Evolutionary conservation across 345 rosid genomes (phyloP).

Genomic region (Populus simonii): DNA sequence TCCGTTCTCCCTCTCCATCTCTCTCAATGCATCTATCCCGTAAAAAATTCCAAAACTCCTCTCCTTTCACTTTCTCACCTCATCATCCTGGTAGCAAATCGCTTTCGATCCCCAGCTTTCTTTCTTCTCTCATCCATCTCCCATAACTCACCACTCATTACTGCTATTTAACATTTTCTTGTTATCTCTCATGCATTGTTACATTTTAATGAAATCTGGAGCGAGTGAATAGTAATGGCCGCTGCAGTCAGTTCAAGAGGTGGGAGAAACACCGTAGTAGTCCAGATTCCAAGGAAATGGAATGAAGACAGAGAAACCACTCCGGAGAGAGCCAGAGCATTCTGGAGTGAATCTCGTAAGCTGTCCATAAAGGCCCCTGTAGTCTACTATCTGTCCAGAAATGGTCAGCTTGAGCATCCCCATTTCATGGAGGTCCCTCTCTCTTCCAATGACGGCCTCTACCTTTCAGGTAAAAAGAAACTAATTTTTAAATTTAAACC

Average conservation of each 20-base stretch:
- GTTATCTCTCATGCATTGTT: neutral
- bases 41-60: constrained; percentile 18
- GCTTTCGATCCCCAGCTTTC: neutral
- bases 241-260: constrained; percentile 45
- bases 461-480: constrained; percentile 54
- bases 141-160: neutral
- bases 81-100: neutral
- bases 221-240: neutral
- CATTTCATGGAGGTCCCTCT: constrained; percentile 95
- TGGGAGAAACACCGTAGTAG: constrained; percentile 31
- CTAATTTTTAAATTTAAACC: neutral
- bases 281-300: constrained; percentile 39
- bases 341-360: constrained; percentile 49
- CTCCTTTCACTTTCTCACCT: neutral
- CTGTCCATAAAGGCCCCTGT: constrained; percentile 60
- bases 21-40: neutral
- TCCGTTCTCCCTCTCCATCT: neutral
- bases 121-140: neutral
- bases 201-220: constrained; percentile 9
- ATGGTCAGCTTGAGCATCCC: constrained; percentile 95
- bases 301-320: constrained; percentile 35
- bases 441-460: constrained; percentile 63
- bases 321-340: constrained; percentile 41
- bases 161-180: neutral
- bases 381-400: constrained; percentile 75